Percentiles rank a stretch among this genome's conserved stretches.
phyloP scores from a whole-genome alignment of 1,139 yeast species.

The Nakaseomyces sp. region DNA sequence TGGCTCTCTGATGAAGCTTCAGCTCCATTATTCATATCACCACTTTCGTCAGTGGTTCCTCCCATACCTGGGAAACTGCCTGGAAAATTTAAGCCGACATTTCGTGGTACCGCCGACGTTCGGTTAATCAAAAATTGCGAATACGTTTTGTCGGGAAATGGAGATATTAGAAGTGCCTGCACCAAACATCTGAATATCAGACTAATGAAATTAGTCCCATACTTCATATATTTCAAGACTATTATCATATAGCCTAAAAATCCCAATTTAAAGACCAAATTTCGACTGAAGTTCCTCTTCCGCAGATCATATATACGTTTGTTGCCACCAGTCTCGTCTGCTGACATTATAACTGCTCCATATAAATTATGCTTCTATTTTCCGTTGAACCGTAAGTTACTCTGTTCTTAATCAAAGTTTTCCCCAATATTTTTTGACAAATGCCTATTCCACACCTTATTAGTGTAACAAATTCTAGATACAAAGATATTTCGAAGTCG shows the following conservation, averaged over 20 bases:
- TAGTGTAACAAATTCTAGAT: too few relatives aligned
- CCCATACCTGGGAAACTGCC: conserved; percentile 17
- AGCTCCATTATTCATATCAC: neutral
- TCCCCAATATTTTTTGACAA: too few relatives aligned
- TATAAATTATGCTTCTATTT: neutral
- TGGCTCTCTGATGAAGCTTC: conserved; percentile 12
- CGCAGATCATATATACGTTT: conserved; percentile 19
- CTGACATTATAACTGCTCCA: neutral
- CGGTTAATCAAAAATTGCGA: conserved; percentile 10
- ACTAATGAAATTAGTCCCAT: conserved; percentile 21
- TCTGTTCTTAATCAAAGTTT: too few relatives aligned
- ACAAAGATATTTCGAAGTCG: too few relatives aligned
- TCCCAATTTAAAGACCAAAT: conserved; percentile 17
- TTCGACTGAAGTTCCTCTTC: conserved; percentile 22
- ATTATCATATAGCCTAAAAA: conserved; percentile 23
- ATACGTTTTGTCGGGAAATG: conserved; percentile 29
- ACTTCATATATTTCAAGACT: conserved; percentile 24
- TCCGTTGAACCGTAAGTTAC: neutral
- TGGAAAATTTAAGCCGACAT: conserved; percentile 16
- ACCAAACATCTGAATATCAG: conserved; percentile 22
- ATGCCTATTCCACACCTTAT: too few relatives aligned
- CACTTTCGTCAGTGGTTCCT: conserved; percentile 1
- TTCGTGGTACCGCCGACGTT: conserved; percentile 7
- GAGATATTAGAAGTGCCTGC: conserved; percentile 30
- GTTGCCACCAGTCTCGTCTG: conserved; percentile 6